These are phyloP conservation scores for Macrocystidia cucumis DNA, from an alignment of 1,284 basidiomycete species.

Conservation along the genomic window DNA sequence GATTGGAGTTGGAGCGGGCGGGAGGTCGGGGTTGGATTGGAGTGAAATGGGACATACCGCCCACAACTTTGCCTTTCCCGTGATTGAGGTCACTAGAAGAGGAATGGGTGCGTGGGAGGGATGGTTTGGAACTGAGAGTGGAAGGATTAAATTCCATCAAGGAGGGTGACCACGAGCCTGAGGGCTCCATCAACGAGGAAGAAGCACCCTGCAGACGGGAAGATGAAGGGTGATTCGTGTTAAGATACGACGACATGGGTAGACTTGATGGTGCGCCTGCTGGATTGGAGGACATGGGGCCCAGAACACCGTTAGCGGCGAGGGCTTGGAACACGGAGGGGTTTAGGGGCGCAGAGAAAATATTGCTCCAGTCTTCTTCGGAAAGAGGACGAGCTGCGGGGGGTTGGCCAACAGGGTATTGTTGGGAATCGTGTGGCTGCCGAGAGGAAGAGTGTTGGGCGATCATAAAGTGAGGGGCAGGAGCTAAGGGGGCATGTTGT, in stretches of 20 bases:
- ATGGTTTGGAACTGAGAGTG: too few relatives aligned
- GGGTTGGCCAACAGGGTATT: slow-evolving; percentile 14
- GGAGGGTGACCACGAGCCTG: slow-evolving; percentile 14
- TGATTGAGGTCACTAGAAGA: slow-evolving; percentile 13
- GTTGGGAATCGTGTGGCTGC: slow-evolving; percentile 6
- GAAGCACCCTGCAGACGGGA: too few relatives aligned
- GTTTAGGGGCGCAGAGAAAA: slow-evolving; percentile 52
- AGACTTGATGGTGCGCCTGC: slow-evolving; percentile 9
- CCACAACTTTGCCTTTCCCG: slow-evolving; percentile 11
- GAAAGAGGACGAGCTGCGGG: slow-evolving; percentile 22
- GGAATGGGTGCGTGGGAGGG: slow-evolving; percentile 19
- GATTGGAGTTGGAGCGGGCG: slow-evolving; percentile 5
- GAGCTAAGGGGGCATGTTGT: slow-evolving; percentile 8
- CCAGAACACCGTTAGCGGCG: slow-evolving; percentile 49
- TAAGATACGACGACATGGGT: slow-evolving; percentile 7
- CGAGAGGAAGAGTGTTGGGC: slow-evolving; percentile 4
- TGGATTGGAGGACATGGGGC: slow-evolving; percentile 13
- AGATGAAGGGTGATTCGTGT: slow-evolving; percentile 2
- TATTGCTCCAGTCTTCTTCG: slow-evolving; percentile 41
- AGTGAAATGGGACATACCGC: slow-evolving; percentile 14
- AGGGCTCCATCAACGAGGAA: slow-evolving; percentile 10
- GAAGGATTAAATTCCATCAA: too few relatives aligned
- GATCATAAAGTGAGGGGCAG: slow-evolving; percentile 3
- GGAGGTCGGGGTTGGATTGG: slow-evolving; percentile 8
- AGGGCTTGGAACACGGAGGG: slow-evolving; percentile 51